Conservation (phyloP, 805 yeast genomes). For the Saturnispora dispora region DNA sequence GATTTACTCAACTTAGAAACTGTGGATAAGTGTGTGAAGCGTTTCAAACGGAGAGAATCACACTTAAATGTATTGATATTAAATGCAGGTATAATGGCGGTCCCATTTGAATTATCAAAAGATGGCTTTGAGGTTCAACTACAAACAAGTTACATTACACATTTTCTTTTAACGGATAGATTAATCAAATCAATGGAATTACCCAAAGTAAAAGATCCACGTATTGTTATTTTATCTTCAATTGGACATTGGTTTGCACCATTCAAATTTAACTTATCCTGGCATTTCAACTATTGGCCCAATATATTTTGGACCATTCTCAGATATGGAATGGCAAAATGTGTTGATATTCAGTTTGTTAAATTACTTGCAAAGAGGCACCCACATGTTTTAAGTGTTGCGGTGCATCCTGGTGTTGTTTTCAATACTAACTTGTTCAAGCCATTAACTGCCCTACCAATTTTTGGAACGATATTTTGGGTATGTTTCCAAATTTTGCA, state of each 20-base stretch:
- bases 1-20: slow-evolving; percentile 44
- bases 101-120: slow-evolving; percentile 52
- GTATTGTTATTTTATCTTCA: slow-evolving; percentile 58
- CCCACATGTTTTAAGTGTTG: slow-evolving; percentile 53
- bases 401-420: slow-evolving; percentile 83
- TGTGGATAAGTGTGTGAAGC: slow-evolving; percentile 41
- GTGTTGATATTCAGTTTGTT: slow-evolving; percentile 67
- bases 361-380: slow-evolving; percentile 54
- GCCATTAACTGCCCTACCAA: slow-evolving; percentile 70
- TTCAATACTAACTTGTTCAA: slow-evolving; percentile 70
- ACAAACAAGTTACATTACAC: slow-evolving; percentile 72
- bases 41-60: slow-evolving; percentile 38
- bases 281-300: slow-evolving; percentile 50
- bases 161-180: slow-evolving; percentile 57
- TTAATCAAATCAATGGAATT: slow-evolving; percentile 45
- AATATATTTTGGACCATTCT: slow-evolving; percentile 66
- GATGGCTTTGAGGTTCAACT: slow-evolving; percentile 70
- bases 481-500: slow-evolving; percentile 61
- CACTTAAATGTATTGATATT: slow-evolving; percentile 54
- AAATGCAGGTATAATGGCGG: slow-evolving; percentile 75
- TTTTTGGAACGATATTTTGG: slow-evolving; percentile 72
- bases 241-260: slow-evolving; percentile 52
- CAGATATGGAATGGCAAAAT: slow-evolving; percentile 69
- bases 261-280: slow-evolving; percentile 37
- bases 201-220: slow-evolving; percentile 29